phyloP scores from a whole-genome alignment of 2,329 filamentous ascomycete species.

The Incumbomyces lentus region DNA sequence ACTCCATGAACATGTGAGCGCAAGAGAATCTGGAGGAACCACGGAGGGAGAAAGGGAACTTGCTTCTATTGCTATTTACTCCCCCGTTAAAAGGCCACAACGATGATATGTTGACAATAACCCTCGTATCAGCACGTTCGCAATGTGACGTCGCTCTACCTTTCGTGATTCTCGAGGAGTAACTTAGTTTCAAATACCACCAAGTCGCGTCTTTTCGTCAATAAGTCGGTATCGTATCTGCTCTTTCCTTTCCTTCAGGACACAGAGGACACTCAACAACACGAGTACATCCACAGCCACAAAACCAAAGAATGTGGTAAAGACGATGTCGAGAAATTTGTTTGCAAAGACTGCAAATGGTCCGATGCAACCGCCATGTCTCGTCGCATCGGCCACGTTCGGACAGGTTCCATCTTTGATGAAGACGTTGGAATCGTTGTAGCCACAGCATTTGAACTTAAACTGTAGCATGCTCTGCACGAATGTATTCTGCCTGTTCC shows the following conservation, averaged over 20 bases:
- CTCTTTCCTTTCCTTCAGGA: constrained; percentile 73
- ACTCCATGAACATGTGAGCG: no score
- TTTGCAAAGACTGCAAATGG: constrained; percentile 61
- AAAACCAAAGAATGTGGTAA: constrained; percentile 70
- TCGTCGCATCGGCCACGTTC: constrained; percentile 58
- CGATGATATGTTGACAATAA: no score
- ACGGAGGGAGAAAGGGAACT: no score
- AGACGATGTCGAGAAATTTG: constrained; percentile 61
- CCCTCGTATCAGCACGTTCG: no score
- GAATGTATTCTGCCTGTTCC: constrained; percentile 44
- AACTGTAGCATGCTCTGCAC: constrained; percentile 62
- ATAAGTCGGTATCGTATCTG: constrained; percentile 68
- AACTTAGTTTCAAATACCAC: constrained; percentile 29
- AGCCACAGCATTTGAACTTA: constrained; percentile 73
- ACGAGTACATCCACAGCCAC: constrained; percentile 59
- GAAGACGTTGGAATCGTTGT: constrained; percentile 62
- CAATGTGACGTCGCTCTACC: no score
- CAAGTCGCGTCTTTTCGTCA: constrained; percentile 61
- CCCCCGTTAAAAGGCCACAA: no score
- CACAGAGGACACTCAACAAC: constrained; percentile 60
- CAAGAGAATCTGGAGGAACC: no score
- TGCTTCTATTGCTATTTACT: no score
- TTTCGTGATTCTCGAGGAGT: no score
- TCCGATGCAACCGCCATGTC: constrained; percentile 58
- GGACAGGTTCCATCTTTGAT: constrained; percentile 58